Conservation (phyloP, 306 rosid genomes). For the Cucurbita moschata region DNA sequence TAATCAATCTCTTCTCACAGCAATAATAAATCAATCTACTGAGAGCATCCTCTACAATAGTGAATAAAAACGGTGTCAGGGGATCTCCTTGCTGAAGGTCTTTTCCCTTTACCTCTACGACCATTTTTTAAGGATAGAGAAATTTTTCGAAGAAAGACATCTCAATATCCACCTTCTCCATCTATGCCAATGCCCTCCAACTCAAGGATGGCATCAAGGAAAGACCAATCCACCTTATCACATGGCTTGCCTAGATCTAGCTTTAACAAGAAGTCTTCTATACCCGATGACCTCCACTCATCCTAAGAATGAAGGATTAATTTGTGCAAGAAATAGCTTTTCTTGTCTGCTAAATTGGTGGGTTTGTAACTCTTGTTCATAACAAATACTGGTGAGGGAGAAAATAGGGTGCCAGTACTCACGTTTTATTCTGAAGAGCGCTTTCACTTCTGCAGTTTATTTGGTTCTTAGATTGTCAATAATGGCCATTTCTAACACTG, state of each 20-base stretch:
- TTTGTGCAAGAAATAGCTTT: background rate
- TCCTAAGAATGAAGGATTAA: background rate
- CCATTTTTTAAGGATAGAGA: too few relatives aligned
- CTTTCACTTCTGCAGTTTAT: background rate
- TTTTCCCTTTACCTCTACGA: too few relatives aligned
- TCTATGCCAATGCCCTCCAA: too few relatives aligned
- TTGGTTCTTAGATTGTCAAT: background rate
- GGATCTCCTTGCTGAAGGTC: too few relatives aligned
- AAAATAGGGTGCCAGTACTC: background rate
- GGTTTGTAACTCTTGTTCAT: background rate
- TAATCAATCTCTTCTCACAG: too few relatives aligned
- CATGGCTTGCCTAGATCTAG: background rate
- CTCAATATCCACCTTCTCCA: too few relatives aligned
- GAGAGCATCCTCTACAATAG: too few relatives aligned
- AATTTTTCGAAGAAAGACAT: too few relatives aligned
- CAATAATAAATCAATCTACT: too few relatives aligned
- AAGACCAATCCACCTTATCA: background rate
- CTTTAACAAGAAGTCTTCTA: background rate
- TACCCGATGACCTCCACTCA: background rate
- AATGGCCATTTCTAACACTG: background rate
- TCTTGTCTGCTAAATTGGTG: background rate
- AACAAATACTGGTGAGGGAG: background rate
- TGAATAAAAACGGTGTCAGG: too few relatives aligned
- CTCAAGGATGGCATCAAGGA: too few relatives aligned
- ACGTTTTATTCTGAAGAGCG: background rate